These are phyloP conservation scores for Pestalotiopsis sp. DNA, from an alignment of 2,329 filamentous ascomycete genomes.

Conservation along the genomic window DNA sequence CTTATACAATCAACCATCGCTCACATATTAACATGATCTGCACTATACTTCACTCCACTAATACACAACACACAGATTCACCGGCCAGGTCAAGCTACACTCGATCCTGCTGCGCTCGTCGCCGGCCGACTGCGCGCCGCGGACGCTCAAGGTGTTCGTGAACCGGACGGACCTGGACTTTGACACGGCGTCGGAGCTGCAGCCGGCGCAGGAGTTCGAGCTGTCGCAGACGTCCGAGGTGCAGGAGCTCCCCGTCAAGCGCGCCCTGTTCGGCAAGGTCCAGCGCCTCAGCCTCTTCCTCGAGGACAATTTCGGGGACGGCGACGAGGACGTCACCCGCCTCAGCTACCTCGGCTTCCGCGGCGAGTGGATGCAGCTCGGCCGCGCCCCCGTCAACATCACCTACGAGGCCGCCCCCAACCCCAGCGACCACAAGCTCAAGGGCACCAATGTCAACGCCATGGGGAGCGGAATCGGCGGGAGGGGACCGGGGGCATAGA, in stretches of 20 bases:
- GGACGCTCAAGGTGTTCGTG: conserved; percentile 83
- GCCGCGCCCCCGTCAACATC: conserved; percentile 80
- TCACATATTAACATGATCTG: background rate
- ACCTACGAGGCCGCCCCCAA: conserved; percentile 94
- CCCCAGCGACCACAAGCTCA: conserved; percentile 79
- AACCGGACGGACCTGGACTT: conserved; percentile 92
- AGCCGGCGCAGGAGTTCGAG: conserved; percentile 75
- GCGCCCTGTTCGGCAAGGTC: conserved; percentile 88
- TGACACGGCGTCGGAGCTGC: conserved; percentile 67
- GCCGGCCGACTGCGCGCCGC: conserved; percentile 70
- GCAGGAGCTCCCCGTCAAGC: conserved; percentile 84
- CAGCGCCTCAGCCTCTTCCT: conserved; percentile 84
- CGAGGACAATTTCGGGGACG: conserved; percentile 84
- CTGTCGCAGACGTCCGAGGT: conserved; percentile 79
- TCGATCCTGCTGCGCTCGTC: conserved; percentile 85
- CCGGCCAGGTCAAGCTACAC: conserved; percentile 91
- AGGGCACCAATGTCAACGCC: conserved; percentile 57
- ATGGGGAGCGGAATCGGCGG: conserved; percentile 59
- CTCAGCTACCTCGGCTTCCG: conserved; percentile 89
- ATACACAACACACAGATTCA: conserved; percentile 64
- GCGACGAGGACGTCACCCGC: conserved; percentile 78
- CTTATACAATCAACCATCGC: too few species aligned
- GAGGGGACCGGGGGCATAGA: conserved; percentile 36
- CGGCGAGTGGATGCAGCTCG: conserved; percentile 89
- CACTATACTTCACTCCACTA: background rate